phyloP scores from a whole-genome alignment of 225 moss, liverwort and hornwort species.

The Sphagnum tenellum region DNA sequence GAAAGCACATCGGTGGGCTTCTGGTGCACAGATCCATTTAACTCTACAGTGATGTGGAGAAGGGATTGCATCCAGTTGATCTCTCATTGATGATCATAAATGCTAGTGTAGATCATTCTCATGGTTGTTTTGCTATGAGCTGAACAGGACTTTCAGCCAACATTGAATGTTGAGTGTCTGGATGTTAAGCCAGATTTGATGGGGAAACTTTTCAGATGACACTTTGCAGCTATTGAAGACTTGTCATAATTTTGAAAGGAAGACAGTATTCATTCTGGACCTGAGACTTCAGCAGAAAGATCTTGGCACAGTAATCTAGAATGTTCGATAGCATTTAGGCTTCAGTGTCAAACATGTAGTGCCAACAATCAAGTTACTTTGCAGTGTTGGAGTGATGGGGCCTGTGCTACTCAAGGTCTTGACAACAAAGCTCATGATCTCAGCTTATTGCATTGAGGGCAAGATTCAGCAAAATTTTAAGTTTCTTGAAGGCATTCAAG shows the following conservation, averaged over 20 bases:
- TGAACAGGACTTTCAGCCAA: conserved; percentile 47
- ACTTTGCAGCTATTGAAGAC: conserved; percentile 42
- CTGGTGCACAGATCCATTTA: conserved; percentile 35
- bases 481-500: conserved; percentile 38
- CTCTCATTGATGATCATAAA: conserved; percentile 41
- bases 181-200: conserved; percentile 33
- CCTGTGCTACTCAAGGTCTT: conserved; percentile 40
- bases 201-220: conserved; percentile 53
- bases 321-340: conserved; percentile 47
- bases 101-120: conserved; percentile 48
- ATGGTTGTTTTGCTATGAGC: conserved; percentile 38
- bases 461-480: conserved; percentile 48
- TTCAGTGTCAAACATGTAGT: conserved; percentile 42
- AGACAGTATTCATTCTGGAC: conserved; percentile 38
- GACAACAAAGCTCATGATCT: conserved; percentile 48
- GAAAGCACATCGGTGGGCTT: conserved; percentile 32
- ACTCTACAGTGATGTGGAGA: conserved; percentile 52
- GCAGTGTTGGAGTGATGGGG: conserved; percentile 29
- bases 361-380: conserved; percentile 38
- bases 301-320: conserved; percentile 50
- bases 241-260: conserved; percentile 30
- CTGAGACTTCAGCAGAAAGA: conserved; percentile 44
- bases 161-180: conserved; percentile 27
- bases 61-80: conserved; percentile 36
- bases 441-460: conserved; percentile 33